Conservation (phyloP, 257 asterid genomes). For the Rauvolfia tetraphylla region DNA sequence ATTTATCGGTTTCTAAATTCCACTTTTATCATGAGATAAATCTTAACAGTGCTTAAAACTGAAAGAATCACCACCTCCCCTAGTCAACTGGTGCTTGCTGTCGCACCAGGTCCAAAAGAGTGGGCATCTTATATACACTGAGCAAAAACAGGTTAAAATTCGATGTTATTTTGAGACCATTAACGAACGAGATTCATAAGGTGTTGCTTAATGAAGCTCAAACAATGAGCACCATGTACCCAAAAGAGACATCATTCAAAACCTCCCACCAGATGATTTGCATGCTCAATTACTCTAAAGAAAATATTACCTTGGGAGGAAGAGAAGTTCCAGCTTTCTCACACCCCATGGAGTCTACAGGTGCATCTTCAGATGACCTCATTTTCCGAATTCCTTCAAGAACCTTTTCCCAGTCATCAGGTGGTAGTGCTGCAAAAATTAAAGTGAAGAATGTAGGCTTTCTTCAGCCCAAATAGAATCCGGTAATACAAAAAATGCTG, state of each 20-base stretch:
- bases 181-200: too few species aligned
- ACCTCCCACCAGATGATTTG: background rate
- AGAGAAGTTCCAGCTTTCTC: constrained; percentile 93
- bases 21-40: too few species aligned
- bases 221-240: background rate
- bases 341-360: constrained; percentile 99
- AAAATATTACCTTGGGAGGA: constrained; percentile 69
- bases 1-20: too few species aligned
- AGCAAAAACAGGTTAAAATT: too few species aligned
- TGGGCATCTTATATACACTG: too few species aligned
- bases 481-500: background rate
- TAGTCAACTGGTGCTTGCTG: too few species aligned
- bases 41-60: too few species aligned
- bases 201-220: too few species aligned
- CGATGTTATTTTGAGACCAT: too few species aligned
- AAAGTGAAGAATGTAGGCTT: constrained; percentile 8
- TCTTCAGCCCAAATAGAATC: background rate
- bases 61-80: too few species aligned
- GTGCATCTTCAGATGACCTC: constrained; percentile 93
- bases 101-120: too few species aligned
- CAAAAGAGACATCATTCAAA: background rate
- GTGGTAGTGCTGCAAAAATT: constrained; percentile 43
- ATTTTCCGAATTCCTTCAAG: constrained; percentile 76
- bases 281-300: background rate
- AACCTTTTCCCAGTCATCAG: constrained; percentile 73